phyloP scores from a whole-genome alignment of 805 yeast species.

The Lipomyces orientalis region DNA sequence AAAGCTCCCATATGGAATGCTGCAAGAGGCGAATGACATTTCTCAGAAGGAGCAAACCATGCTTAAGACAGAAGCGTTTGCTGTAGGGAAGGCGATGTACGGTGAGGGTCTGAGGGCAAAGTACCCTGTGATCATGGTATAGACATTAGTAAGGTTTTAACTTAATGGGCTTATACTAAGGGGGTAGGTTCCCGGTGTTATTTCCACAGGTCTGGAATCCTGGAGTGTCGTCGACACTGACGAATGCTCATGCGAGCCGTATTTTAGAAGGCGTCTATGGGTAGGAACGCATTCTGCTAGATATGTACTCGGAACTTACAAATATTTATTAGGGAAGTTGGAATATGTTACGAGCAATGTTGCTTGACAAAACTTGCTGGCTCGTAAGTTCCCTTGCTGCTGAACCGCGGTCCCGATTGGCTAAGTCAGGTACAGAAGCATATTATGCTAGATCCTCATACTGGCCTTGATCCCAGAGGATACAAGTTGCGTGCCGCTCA shows the following conservation, averaged over 20 bases:
- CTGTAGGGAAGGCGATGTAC: slow-evolving; percentile 75
- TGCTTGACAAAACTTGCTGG: slow-evolving; percentile 93
- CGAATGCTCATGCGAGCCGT: slow-evolving; percentile 82
- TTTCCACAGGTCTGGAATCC: slow-evolving; percentile 90
- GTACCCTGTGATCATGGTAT: slow-evolving; percentile 75
- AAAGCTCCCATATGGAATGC: slow-evolving; percentile 68
- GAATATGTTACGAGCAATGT: slow-evolving; percentile 91
- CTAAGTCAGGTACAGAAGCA: slow-evolving; percentile 55
- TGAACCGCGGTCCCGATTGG: background rate
- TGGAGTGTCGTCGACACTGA: slow-evolving; percentile 82
- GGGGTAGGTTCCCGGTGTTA: slow-evolving; percentile 81
- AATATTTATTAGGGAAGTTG: slow-evolving; percentile 66
- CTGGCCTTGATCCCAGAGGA: slow-evolving; percentile 91
- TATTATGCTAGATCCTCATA: slow-evolving; percentile 83
- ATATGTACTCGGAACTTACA: background rate
- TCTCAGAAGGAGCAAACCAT: slow-evolving; percentile 51
- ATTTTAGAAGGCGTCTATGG: slow-evolving; percentile 93
- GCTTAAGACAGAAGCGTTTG: slow-evolving; percentile 71
- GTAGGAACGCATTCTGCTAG: slow-evolving; percentile 3
- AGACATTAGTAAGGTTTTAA: background rate
- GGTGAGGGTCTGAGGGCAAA: slow-evolving; percentile 59
- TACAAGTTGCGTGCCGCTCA: slow-evolving; percentile 86
- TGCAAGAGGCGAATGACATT: slow-evolving; percentile 64
- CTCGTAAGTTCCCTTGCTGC: slow-evolving; percentile 45
- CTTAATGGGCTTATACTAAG: background rate